Evolutionary conservation across 345 rosid species (phyloP).

Genomic region (Euphorbia peplus): DNA sequence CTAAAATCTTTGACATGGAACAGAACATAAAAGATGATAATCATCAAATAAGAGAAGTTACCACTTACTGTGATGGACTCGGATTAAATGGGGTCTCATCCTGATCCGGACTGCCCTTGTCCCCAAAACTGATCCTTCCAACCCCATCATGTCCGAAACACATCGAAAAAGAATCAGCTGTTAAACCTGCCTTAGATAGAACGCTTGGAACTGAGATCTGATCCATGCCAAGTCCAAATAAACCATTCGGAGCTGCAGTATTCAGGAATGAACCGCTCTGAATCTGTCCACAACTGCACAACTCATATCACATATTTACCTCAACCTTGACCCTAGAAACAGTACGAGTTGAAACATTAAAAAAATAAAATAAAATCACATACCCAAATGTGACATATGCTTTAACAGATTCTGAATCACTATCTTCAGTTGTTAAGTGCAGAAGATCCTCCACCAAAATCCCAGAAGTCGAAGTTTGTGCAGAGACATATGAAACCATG

Average conservation of each 20-base stretch:
- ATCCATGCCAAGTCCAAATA: constrained; percentile 88
- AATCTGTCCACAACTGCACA: constrained; percentile 93
- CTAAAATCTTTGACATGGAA: constrained; percentile 3
- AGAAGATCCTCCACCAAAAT: constrained; percentile 75
- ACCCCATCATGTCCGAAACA: constrained; percentile 78
- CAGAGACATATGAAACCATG: constrained; percentile 70
- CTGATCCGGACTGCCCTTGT: constrained; percentile 77
- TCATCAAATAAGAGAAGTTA: constrained; percentile 35
- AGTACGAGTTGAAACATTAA: not conserved
- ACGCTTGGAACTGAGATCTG: constrained; percentile 82
- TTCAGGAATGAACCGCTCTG: constrained; percentile 90
- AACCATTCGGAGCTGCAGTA: constrained; percentile 83
- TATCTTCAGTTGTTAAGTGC: constrained; percentile 56
- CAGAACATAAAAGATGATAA: not conserved
- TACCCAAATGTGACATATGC: constrained; percentile 76
- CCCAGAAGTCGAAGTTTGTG: constrained; percentile 82
- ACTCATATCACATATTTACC: constrained; percentile 30
- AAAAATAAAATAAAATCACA: constrained; percentile 6
- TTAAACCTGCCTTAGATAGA: constrained; percentile 64
- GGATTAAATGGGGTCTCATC: constrained; percentile 76
- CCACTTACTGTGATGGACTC: constrained; percentile 79
- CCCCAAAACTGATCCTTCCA: constrained; percentile 91
- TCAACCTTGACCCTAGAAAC: constrained; percentile 16
- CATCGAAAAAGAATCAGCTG: constrained; percentile 84
- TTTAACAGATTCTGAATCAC: constrained; percentile 42